Evolutionary conservation across 495 filamentous ascomycete genomes (phyloP), one percentile per base, ranked within the genome.

Genomic region (Annulohypoxylon moriforme): DNA sequence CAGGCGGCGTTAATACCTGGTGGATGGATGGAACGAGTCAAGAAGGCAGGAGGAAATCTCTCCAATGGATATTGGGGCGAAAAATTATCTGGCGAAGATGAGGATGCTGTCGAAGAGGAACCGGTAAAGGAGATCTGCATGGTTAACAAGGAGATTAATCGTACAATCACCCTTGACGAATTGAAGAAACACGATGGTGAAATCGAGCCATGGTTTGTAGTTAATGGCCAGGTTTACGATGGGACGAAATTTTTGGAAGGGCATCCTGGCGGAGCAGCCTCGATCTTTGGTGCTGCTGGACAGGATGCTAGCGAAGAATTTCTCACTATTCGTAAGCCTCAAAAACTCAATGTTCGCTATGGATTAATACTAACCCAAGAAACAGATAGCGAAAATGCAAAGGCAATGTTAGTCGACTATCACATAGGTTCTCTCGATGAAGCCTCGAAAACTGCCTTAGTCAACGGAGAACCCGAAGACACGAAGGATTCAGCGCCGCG

Each of bases 11-110:
- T 93, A 29, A 89, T 89, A 61, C 85, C 91, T 1, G 94, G 94
- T 9, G 95, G 95, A 0, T 98, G 95, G 95, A 98, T 98, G 95
- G 94, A 97, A 77, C 83, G 89, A 29, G 92, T 96, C n/a, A 97
- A 97, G 79, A 93, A 92, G 61, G 88, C 86, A 8, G 94, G 95
- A 0, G 93, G 94, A 1, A 88, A 97, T 77, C 75, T 97, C 20
- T 81, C 83, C 10, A 96, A 97, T 77, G 91, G 92, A 0, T 91
- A 90, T 74, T 98, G 95, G 95, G 95, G 95, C 9, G 93, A 97
- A 75, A 89, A 83, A 60, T 60, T 87, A 22, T 79, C 84, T 2
- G 89, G 89, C n/a, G 86, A 89, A 69, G 85, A 87, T 18, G 86
- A 82, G 4, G 44, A 44, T 11, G 60, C 60, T 7, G 77, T 67